Base-by-base conservation (phyloP, 768 basidiomycete genomes). In the Rhodotorula diobovata region DNA sequence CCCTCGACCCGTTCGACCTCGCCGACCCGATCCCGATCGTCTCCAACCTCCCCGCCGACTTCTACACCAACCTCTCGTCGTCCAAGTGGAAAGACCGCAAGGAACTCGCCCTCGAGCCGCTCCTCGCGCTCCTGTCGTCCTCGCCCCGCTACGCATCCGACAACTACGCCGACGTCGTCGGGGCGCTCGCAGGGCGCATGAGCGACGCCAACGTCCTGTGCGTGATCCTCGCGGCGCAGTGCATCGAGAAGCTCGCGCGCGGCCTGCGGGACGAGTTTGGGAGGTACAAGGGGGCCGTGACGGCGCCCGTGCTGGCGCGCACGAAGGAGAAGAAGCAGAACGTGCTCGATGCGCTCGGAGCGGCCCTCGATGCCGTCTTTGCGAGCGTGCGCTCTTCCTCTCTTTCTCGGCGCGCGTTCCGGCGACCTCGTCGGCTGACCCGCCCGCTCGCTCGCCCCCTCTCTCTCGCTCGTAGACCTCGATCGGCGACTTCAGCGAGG, bases 81-180 rank as follows among this genome's bases (percentile, higher is more conserved):
- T 87, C 91, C 1, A 97, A 98, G 81, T 99, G 96, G 96, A 98
- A 99, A 78, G 96, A 99, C 75, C 87, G 92, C 51, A 93, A 97
- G 78, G 90, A 94, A 76, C 81, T 82, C 56, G 90, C 86, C 5
- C 83, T 98, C 43, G 93, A 96, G 73, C 91, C 91, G 37, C 84
- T 95, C 34, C 83, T 87, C 56, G 85, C 85, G 5, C 81, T 91
- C 46, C 81, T 98, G 41, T 85, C 85, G 63, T 82, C 86, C 15
- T 85, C 88, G 6, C 87, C 89, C 21, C 87, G 87, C 76, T 93
- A 95, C 76, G 84, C 87, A 4, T 82, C 88, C 14, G 90, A 61
- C 41, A 66, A 90, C 77, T 83, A 96, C 8, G 86, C 84, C 9
- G 90, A 93, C 41, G 81, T 96, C 30, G 83, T 87, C 15, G 88